Evolutionary conservation across 23 red algal species (phyloP).

Genomic region (Chondrus crispus): DNA sequence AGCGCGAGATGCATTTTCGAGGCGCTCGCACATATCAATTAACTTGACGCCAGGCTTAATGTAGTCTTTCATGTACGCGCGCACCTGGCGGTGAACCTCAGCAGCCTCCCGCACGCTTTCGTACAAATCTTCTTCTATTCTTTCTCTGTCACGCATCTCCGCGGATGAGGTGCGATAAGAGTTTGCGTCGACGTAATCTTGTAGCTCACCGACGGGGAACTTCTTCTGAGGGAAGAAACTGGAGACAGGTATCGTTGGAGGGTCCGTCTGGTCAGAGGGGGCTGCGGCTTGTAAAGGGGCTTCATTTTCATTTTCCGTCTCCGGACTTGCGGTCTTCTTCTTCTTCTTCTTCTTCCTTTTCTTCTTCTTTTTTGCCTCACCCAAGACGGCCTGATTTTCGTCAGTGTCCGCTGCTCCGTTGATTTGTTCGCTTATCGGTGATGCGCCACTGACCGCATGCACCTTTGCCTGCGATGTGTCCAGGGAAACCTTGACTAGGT

Average conservation of each 20-base stretch:
- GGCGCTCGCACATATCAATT: slow-evolving; percentile 98
- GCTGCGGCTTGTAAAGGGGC: not conserved
- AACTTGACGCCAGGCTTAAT: slow-evolving; percentile 90
- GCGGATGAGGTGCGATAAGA: slow-evolving; percentile 78
- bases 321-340: slow-evolving; percentile 39
- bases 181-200: slow-evolving; percentile 76
- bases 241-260: slow-evolving; percentile 70
- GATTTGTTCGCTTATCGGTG: no score
- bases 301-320: not conserved
- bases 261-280: slow-evolving; percentile 63
- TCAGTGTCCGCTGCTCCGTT: not conserved
- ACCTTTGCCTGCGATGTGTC: not conserved
- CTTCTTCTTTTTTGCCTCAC: slow-evolving; percentile 53
- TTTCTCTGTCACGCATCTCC: slow-evolving; percentile 86
- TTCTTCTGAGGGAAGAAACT: slow-evolving; percentile 57
- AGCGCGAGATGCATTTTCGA: slow-evolving; percentile 83
- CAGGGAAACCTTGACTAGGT: not conserved
- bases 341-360: slow-evolving; percentile 78
- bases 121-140: slow-evolving; percentile 71
- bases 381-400: not conserved
- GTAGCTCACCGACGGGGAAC: slow-evolving; percentile 80
- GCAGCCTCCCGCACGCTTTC: slow-evolving; percentile 75
- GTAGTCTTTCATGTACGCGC: slow-evolving; percentile 82
- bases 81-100: slow-evolving; percentile 88
- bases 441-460: not conserved